Evolutionary conservation across 1,139 yeast genomes (phyloP).

Genomic region (Nakaseomyces glabratus): DNA sequence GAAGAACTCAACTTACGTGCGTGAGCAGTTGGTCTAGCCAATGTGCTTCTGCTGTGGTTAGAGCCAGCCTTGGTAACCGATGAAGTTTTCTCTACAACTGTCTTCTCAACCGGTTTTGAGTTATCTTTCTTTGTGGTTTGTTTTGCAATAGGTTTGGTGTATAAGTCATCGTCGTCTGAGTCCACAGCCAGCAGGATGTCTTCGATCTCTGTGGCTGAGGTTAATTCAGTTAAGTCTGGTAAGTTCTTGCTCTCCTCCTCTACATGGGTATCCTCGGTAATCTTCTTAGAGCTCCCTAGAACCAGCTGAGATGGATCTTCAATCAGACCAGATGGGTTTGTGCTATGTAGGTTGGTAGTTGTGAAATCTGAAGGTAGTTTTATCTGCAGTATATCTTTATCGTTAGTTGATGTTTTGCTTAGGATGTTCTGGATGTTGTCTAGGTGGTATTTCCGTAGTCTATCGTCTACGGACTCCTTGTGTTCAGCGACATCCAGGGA

Average conservation of each 20-base stretch:
- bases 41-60: conserved; percentile 1
- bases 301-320: too few species aligned
- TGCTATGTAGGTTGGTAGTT: conserved; percentile 9
- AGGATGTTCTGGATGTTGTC: conserved; percentile 8
- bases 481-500: too few species aligned
- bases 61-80: conserved; percentile 1
- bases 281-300: too few species aligned
- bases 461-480: conserved; percentile 12
- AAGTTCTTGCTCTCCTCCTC: background rate
- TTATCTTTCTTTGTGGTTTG: background rate
- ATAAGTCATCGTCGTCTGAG: conserved; percentile 5
- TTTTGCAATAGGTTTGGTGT: background rate
- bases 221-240: conserved; percentile 2
- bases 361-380: conserved; percentile 7
- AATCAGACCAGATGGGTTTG: too few species aligned
- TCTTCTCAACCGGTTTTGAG: background rate
- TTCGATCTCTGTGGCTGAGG: background rate
- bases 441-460: conserved; percentile 13
- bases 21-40: conserved; percentile 2
- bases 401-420: background rate
- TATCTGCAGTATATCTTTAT: background rate
- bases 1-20: conserved; percentile 1
- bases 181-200: conserved; percentile 1
- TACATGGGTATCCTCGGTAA: too few species aligned
- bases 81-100: too few species aligned